Percentiles rank a stretch among this genome's conserved stretches.
phyloP scores from a whole-genome alignment of 768 basidiomycete species.

The Leccinum olivaceopallidum region DNA sequence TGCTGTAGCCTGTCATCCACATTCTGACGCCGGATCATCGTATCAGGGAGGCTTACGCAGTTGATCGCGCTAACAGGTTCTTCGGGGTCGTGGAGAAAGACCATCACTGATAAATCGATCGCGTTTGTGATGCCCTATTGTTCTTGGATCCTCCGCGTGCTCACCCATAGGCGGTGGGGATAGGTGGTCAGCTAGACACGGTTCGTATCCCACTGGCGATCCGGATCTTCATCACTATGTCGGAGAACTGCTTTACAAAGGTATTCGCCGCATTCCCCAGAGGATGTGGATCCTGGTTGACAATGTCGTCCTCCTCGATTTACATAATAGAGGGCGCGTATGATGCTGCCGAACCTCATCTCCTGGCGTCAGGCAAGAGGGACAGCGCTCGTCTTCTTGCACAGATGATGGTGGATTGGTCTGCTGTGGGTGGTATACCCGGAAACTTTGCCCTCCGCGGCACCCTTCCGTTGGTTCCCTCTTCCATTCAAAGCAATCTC shows the following conservation, averaged over 20 bases:
- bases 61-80: constrained; percentile 85
- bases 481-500: neutral
- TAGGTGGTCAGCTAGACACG: constrained; percentile 86
- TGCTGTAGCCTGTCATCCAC: neutral
- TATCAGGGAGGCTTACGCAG: constrained; percentile 81
- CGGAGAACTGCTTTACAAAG: constrained; percentile 86
- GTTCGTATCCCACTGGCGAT: constrained; percentile 85
- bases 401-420: constrained; percentile 86
- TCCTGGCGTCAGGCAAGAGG: constrained; percentile 83
- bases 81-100: constrained; percentile 86
- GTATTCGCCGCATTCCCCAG: constrained; percentile 36
- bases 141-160: constrained; percentile 14
- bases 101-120: constrained; percentile 79
- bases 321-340: constrained; percentile 64
- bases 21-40: neutral
- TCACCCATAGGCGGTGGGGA: constrained; percentile 14
- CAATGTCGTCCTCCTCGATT: neutral
- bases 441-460: constrained; percentile 86
- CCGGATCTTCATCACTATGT: constrained; percentile 86
- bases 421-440: constrained; percentile 45
- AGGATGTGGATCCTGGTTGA: constrained; percentile 3
- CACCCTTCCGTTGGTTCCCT: constrained; percentile 65
- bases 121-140: constrained; percentile 52
- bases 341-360: constrained; percentile 75
- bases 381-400: constrained; percentile 88